Conservation (phyloP, 352 stramenopile species). For the Aphanomyces cochlioides region DNA sequence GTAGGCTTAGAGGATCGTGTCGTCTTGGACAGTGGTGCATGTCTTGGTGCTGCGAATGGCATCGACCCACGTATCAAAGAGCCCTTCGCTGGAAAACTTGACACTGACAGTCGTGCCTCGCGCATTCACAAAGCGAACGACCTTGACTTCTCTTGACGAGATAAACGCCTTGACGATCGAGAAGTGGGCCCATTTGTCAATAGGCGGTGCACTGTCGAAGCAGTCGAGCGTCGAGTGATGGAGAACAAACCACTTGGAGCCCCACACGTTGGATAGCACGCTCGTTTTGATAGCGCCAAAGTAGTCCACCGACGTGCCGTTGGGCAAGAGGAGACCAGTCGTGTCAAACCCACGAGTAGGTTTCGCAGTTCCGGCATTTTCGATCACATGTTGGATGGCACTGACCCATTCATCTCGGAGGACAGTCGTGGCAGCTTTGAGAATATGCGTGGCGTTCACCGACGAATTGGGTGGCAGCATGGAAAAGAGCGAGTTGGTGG, state of each 20-base stretch:
- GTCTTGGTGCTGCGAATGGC: background rate
- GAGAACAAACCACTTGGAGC: constrained; percentile 4
- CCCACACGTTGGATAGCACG: constrained; percentile 31
- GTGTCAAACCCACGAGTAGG: background rate
- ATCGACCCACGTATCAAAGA: constrained; percentile 48
- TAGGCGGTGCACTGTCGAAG: background rate
- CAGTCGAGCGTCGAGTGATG: background rate
- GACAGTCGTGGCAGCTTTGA: constrained; percentile 62
- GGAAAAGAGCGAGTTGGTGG: constrained; percentile 28
- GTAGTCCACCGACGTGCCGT: constrained; percentile 66
- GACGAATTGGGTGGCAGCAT: background rate
- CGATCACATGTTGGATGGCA: constrained; percentile 8
- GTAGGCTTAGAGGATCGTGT: too few species aligned
- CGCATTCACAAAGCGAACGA: constrained; percentile 70
- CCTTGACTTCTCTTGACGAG: constrained; percentile 45
- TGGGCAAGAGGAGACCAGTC: constrained; percentile 44
- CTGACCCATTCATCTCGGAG: constrained; percentile 67
- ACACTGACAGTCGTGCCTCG: constrained; percentile 42
- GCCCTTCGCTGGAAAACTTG: constrained; percentile 77
- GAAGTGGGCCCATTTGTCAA: background rate
- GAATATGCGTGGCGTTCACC: constrained; percentile 35
- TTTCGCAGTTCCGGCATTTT: background rate
- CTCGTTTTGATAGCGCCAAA: constrained; percentile 74
- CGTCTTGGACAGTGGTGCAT: too few species aligned
- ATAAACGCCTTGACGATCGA: constrained; percentile 33